phyloP scores from a whole-genome alignment of 371 early-diverging fungal genomes.

The Lichtheimia hyalospora region DNA sequence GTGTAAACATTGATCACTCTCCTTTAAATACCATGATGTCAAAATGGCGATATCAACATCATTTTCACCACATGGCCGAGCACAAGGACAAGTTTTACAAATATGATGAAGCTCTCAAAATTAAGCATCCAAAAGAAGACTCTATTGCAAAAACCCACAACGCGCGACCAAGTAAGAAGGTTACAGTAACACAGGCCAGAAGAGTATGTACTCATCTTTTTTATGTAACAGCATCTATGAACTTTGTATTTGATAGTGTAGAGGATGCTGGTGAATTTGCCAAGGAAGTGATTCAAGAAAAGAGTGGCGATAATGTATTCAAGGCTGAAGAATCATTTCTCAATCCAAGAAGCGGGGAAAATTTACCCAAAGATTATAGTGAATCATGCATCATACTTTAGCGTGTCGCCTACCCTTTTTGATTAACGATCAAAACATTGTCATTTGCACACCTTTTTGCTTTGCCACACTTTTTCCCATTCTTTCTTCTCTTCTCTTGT shows the following conservation, averaged over 20 bases:
- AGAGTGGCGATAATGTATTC: slow-evolving; percentile 7
- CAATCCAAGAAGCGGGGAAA: slow-evolving; percentile 8
- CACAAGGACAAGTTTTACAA: slow-evolving; percentile 6
- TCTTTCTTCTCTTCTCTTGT: background rate
- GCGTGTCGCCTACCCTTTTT: background rate
- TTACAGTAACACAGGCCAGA: background rate
- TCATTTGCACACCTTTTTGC: slow-evolving; percentile 2
- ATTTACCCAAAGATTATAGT: slow-evolving; percentile 17
- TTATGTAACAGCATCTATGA: slow-evolving; percentile 7
- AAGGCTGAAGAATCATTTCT: slow-evolving; percentile 15
- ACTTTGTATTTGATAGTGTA: slow-evolving; percentile 13
- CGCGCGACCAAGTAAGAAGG: slow-evolving; percentile 7
- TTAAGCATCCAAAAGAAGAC: slow-evolving; percentile 5
- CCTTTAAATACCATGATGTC: too few relatives aligned
- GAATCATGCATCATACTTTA: slow-evolving; percentile 20
- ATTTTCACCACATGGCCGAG: slow-evolving; percentile 4
- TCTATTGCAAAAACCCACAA: slow-evolving; percentile 10
- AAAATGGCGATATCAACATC: too few relatives aligned
- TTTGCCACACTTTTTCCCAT: background rate
- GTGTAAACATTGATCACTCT: too few relatives aligned
- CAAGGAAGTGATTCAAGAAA: slow-evolving; percentile 7
- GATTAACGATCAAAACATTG: slow-evolving; percentile 1
- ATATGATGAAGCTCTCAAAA: slow-evolving; percentile 7
- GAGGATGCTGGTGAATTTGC: slow-evolving; percentile 13
- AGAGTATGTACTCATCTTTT: background rate